These are phyloP conservation scores for Solanum chaucha DNA, from an alignment of 257 asterid species.

Conservation along the genomic window DNA sequence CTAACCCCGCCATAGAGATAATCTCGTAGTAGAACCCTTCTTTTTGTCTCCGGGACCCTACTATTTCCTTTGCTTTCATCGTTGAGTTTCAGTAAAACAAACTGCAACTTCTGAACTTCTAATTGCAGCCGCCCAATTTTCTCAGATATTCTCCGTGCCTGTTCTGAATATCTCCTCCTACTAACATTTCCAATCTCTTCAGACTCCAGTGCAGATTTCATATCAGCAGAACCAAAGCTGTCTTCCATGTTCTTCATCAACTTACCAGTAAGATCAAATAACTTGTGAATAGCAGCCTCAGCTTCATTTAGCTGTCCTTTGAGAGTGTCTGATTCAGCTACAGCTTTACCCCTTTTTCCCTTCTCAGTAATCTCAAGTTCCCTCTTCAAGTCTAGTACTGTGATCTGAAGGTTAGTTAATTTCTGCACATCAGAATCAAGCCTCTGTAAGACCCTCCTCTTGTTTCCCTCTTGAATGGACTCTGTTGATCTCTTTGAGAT, in stretches of 20 bases:
- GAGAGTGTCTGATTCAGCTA: conserved; percentile 56
- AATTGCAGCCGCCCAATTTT: conserved; percentile 42
- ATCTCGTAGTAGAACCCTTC: conserved; percentile 33
- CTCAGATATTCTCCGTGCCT: conserved; percentile 38
- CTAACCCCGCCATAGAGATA: conserved; percentile 34
- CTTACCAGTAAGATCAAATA: conserved; percentile 60
- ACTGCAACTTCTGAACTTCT: conserved; percentile 49
- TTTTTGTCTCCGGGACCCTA: conserved; percentile 20
- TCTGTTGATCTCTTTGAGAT: conserved; percentile 42
- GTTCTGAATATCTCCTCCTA: conserved; percentile 54
- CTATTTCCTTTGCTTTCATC: conserved; percentile 21
- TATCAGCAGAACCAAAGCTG: conserved; percentile 24
- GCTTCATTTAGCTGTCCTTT: conserved; percentile 87
- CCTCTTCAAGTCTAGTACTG: conserved; percentile 71
- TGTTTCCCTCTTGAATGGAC: conserved; percentile 55
- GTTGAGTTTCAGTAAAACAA: conserved; percentile 32
- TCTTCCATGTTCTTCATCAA: conserved; percentile 55
- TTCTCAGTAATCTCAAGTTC: conserved; percentile 65
- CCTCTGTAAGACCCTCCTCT: conserved; percentile 65
- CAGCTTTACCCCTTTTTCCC: conserved; percentile 71
- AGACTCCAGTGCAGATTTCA: conserved; percentile 49
- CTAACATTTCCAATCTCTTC: conserved; percentile 44
- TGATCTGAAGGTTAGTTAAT: conserved; percentile 74
- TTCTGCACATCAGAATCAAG: conserved; percentile 85
- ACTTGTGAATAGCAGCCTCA: conserved; percentile 48